phyloP scores from a whole-genome alignment of 306 rosid species.

The Sphenostylis stenocarpa region DNA sequence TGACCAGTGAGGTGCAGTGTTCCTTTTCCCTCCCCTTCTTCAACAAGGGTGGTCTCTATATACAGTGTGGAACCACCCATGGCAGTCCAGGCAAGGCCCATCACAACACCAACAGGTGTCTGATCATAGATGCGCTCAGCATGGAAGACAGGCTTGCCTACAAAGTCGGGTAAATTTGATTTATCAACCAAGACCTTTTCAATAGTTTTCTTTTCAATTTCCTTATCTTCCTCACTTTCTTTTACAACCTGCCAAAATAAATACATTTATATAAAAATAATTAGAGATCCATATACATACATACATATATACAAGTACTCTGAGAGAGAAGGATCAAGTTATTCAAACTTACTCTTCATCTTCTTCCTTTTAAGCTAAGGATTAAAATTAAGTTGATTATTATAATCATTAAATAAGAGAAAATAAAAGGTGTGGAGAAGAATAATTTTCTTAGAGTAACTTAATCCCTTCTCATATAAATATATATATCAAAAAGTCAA shows the following conservation, averaged over 20 bases:
- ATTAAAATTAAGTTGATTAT: too few species aligned
- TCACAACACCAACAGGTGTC: slow-evolving; percentile 92
- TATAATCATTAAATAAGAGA: too few species aligned
- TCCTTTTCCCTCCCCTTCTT: slow-evolving; percentile 92
- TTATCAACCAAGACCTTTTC: slow-evolving; percentile 65
- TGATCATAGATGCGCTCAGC: slow-evolving; percentile 86
- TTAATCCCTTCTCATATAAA: too few species aligned
- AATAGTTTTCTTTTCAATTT: slow-evolving; percentile 39
- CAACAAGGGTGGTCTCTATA: slow-evolving; percentile 80
- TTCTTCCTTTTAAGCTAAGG: too few species aligned
- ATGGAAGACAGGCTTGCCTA: slow-evolving; percentile 98
- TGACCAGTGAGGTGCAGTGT: slow-evolving; percentile 84
- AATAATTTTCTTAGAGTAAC: too few species aligned
- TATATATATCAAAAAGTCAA: neutral
- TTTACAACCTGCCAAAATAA: slow-evolving; percentile 55
- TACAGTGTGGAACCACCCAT: slow-evolving; percentile 99
- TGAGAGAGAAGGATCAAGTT: too few species aligned
- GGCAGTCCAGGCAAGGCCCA: slow-evolving; percentile 99
- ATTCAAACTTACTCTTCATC: too few species aligned
- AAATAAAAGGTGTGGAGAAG: too few species aligned
- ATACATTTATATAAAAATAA: neutral
- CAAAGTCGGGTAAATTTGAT: slow-evolving; percentile 64
- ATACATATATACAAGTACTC: too few species aligned
- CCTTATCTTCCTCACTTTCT: slow-evolving; percentile 41
- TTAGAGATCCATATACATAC: too few species aligned